These are phyloP conservation scores for Hymenoscyphus albidus DNA, from an alignment of 2,329 filamentous ascomycete genomes.

Conservation along the genomic window DNA sequence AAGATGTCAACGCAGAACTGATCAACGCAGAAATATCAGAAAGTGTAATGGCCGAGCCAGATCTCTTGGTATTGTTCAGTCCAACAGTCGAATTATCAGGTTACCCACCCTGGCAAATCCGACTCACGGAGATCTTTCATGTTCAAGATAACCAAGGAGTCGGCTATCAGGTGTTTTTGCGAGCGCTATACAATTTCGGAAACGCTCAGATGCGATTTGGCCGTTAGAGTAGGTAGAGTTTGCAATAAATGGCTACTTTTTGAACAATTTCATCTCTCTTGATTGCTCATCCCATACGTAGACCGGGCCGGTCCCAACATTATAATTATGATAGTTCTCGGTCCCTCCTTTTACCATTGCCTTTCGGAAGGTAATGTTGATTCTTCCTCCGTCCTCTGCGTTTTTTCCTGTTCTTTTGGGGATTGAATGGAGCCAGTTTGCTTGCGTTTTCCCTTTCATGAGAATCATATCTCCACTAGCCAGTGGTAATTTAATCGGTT, in stretches of 20 bases:
- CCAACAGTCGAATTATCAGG: conserved; percentile 80
- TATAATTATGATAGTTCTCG: conserved; percentile 82
- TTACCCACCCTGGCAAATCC: conserved; percentile 95
- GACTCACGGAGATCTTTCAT: conserved; percentile 89
- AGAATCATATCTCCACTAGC: conserved; percentile 73
- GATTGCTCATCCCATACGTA: conserved; percentile 60
- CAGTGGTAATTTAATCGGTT: conserved; percentile 50
- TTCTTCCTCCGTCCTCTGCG: conserved; percentile 58
- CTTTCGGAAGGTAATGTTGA: conserved; percentile 75
- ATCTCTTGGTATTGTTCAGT: conserved; percentile 82
- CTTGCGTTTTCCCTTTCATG: conserved; percentile 72
- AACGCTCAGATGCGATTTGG: conserved; percentile 80
- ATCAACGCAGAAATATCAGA: conserved; percentile 83
- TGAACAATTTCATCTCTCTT: conserved; percentile 41
- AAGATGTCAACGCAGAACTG: conserved; percentile 80
- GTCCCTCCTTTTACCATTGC: conserved; percentile 70
- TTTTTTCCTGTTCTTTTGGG: conserved; percentile 68
- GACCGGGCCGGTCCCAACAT: conserved; percentile 67
- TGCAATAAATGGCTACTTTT: conserved; percentile 12
- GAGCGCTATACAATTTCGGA: conserved; percentile 77
- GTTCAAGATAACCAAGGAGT: conserved; percentile 75
- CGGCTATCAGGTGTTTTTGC: conserved; percentile 89
- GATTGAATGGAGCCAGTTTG: conserved; percentile 73
- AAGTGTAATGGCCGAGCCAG: conserved; percentile 81
- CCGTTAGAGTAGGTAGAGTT: conserved; percentile 25